Conservation (phyloP, 2,329 filamentous ascomycete species). For the Neofusicoccum parvum region DNA sequence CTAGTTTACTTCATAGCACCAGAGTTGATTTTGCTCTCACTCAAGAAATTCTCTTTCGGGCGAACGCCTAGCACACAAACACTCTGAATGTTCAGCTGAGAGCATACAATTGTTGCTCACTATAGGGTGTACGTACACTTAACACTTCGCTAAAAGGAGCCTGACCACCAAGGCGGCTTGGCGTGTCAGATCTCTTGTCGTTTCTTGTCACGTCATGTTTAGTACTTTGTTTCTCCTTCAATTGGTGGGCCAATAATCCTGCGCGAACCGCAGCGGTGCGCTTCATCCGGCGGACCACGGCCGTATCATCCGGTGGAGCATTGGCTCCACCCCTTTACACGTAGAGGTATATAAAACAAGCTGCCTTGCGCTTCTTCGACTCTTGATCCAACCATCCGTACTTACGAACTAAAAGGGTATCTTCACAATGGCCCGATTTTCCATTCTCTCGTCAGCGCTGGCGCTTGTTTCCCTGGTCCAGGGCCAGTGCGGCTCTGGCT, state of each 20-base stretch:
- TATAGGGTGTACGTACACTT: background rate
- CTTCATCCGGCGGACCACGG: background rate
- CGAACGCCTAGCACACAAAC: background rate
- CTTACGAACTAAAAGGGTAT: background rate
- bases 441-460: slow-evolving; percentile 44
- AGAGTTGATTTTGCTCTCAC: background rate
- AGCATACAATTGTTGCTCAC: background rate
- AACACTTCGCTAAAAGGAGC: background rate
- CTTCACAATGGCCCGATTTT: slow-evolving; percentile 40
- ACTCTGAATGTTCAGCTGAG: background rate
- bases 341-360: background rate
- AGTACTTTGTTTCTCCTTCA: background rate
- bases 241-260: background rate
- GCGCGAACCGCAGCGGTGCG: background rate
- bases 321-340: background rate
- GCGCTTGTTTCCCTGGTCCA: slow-evolving; percentile 42
- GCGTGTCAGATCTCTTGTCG: slow-evolving; percentile 7
- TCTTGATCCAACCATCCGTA: background rate
- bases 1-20: background rate
- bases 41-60: background rate
- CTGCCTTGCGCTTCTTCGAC: background rate
- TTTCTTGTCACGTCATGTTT: background rate
- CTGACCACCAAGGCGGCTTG: background rate
- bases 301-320: background rate
- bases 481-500: slow-evolving; percentile 54